phyloP scores from a whole-genome alignment of 441 rosid species.

The Rhodomyrtus psidioides region DNA sequence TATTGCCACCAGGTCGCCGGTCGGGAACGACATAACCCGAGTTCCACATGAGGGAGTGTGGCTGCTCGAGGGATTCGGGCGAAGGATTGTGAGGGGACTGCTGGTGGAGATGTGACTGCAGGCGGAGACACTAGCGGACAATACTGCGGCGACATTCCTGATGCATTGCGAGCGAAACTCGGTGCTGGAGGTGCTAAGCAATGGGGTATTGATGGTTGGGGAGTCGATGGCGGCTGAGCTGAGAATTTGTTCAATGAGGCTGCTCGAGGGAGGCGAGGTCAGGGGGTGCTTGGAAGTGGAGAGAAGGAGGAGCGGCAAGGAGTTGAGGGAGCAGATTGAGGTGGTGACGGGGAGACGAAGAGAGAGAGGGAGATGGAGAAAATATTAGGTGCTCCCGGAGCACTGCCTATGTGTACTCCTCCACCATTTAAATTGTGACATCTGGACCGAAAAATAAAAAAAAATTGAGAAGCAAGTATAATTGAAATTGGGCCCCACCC shows the following conservation, averaged over 20 bases:
- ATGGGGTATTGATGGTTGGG: slow-evolving; percentile 59
- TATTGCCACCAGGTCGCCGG: too few relatives aligned
- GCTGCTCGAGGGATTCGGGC: slow-evolving; percentile 46
- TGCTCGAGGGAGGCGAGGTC: slow-evolving; percentile 36
- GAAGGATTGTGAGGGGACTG: slow-evolving; percentile 41
- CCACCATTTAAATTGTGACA: too few relatives aligned
- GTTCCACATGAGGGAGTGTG: slow-evolving; percentile 24
- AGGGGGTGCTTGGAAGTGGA: slow-evolving; percentile 60
- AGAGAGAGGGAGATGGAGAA: too few relatives aligned
- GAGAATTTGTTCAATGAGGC: slow-evolving; percentile 37
- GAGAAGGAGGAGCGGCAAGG: slow-evolving; percentile 47
- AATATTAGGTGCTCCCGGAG: too few relatives aligned
- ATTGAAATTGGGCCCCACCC: too few relatives aligned
- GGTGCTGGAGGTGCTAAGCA: slow-evolving; percentile 41
- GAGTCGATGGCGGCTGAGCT: slow-evolving; percentile 82
- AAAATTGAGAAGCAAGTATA: too few relatives aligned
- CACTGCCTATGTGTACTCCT: too few relatives aligned
- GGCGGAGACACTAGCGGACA: slow-evolving; percentile 46
- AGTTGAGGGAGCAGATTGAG: slow-evolving; percentile 32
- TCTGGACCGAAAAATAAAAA: too few relatives aligned
- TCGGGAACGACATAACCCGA: too few relatives aligned
- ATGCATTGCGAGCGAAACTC: slow-evolving; percentile 89
- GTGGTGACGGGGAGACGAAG: slow-evolving; percentile 35
- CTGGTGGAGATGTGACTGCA: slow-evolving; percentile 51
- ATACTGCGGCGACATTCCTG: slow-evolving; percentile 40